These are phyloP conservation scores for Symbiodinium pilosum DNA, from an alignment of 73 alveolate species.

Conservation along the genomic window DNA sequence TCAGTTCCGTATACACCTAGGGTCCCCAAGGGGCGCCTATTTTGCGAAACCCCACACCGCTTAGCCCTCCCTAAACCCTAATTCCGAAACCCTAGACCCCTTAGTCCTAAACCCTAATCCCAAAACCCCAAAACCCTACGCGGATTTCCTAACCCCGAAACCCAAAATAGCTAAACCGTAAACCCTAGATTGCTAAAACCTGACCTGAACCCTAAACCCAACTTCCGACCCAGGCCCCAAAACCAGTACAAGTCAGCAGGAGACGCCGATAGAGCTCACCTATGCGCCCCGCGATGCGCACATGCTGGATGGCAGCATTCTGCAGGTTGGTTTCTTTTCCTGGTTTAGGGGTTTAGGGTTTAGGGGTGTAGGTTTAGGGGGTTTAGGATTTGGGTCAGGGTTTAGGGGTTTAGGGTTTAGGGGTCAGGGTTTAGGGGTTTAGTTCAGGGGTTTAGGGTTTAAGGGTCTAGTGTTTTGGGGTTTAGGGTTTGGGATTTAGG, in stretches of 20 bases:
- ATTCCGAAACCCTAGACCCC: too few relatives aligned
- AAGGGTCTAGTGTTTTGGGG: neutral
- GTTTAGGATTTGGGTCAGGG: too few relatives aligned
- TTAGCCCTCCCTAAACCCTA: too few relatives aligned
- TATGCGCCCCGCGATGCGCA: constrained; percentile 90
- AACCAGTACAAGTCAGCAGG: neutral
- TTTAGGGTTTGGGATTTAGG: neutral
- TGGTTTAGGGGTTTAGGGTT: neutral
- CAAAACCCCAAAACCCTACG: too few relatives aligned
- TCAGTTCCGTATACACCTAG: too few relatives aligned
- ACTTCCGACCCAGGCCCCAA: neutral
- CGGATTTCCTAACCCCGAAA: too few relatives aligned
- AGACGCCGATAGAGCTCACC: constrained; percentile 88
- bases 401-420: too few relatives aligned
- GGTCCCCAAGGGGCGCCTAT: too few relatives aligned
- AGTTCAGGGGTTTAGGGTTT: neutral
- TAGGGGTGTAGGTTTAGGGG: neutral
- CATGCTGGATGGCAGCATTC: constrained; percentile 76
- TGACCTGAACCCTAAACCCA: too few relatives aligned
- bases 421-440: neutral
- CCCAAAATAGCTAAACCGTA: too few relatives aligned
- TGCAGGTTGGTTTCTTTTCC: neutral
- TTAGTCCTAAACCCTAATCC: too few relatives aligned
- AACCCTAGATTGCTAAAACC: neutral
- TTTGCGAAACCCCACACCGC: too few relatives aligned